Conservation (phyloP, 495 filamentous ascomycete genomes). For the Ramalina intermedia region DNA sequence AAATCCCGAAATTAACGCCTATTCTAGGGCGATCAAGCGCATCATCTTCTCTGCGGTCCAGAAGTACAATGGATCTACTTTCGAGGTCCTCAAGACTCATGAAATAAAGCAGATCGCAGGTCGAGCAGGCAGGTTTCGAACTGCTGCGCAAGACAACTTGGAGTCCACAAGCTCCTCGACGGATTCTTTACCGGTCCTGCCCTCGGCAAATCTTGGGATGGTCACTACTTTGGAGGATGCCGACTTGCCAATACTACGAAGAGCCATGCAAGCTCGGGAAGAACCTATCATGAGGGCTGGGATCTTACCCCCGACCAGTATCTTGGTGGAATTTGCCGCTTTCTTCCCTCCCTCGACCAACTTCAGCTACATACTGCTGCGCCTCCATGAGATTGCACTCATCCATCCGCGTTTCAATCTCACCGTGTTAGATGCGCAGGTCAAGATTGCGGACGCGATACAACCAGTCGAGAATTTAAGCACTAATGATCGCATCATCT, state of each 20-base stretch:
- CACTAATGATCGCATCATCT: constrained; percentile 55
- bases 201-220: constrained; percentile 39
- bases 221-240: constrained; percentile 64
- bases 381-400: constrained; percentile 49
- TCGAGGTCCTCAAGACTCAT: constrained; percentile 43
- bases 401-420: constrained; percentile 56
- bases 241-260: constrained; percentile 48
- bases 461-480: constrained; percentile 48
- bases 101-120: constrained; percentile 93
- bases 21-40: constrained; percentile 62
- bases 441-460: constrained; percentile 55
- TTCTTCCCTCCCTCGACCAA: constrained; percentile 67
- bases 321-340: constrained; percentile 55
- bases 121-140: constrained; percentile 77
- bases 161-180: not conserved
- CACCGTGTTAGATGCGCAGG: constrained; percentile 41
- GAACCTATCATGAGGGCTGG: constrained; percentile 60
- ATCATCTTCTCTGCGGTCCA: constrained; percentile 67
- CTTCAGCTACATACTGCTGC: constrained; percentile 61
- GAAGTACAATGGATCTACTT: constrained; percentile 45
- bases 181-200: not conserved
- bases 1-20: not conserved
- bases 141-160: constrained; percentile 37
- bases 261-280: constrained; percentile 47
- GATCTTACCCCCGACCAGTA: constrained; percentile 47